Conservation (phyloP, 352 stramenopile genomes). For the Phytophthora multivora region DNA sequence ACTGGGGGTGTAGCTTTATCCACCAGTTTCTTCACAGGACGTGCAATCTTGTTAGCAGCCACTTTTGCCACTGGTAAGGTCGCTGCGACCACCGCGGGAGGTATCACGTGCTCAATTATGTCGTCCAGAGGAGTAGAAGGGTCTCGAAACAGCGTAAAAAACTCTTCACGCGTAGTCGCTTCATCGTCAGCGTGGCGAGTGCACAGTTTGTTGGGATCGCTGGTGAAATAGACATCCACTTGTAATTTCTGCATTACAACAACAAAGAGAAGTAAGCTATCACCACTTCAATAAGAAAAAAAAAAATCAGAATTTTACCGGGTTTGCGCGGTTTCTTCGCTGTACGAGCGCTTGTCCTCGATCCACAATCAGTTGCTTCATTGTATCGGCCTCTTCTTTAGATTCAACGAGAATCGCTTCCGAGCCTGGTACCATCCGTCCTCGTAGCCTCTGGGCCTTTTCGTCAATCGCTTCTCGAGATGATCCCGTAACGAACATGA, state of each 20-base stretch:
- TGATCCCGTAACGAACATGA: constrained; percentile 10
- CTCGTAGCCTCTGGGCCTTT: constrained; percentile 9
- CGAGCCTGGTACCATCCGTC: constrained; percentile 3
- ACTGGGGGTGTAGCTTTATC: constrained; percentile 2
- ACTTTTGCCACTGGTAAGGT: background rate
- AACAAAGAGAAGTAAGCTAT: background rate
- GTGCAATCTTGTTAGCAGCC: background rate
- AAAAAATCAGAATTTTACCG: constrained; percentile 6
- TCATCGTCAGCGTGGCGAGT: constrained; percentile 15
- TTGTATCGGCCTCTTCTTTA: constrained; percentile 4
- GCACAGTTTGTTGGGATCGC: constrained; percentile 13
- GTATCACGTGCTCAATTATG: constrained; percentile 5
- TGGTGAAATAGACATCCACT: constrained; percentile 18
- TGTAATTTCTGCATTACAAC: constrained; percentile 6
- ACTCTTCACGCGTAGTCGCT: constrained; percentile 14
- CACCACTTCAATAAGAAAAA: background rate
- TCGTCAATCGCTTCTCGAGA: constrained; percentile 13
- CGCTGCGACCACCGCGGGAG: background rate
- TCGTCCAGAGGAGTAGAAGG: constrained; percentile 10
- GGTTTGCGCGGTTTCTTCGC: constrained; percentile 7
- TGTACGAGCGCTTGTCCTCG: background rate
- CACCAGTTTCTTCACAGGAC: constrained; percentile 1
- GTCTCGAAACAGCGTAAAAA: constrained; percentile 7
- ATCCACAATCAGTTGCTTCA: constrained; percentile 18
- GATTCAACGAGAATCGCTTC: constrained; percentile 16